Conservation (phyloP, 73 alveolate genomes). For the Paramecium sexaurelia region DNA sequence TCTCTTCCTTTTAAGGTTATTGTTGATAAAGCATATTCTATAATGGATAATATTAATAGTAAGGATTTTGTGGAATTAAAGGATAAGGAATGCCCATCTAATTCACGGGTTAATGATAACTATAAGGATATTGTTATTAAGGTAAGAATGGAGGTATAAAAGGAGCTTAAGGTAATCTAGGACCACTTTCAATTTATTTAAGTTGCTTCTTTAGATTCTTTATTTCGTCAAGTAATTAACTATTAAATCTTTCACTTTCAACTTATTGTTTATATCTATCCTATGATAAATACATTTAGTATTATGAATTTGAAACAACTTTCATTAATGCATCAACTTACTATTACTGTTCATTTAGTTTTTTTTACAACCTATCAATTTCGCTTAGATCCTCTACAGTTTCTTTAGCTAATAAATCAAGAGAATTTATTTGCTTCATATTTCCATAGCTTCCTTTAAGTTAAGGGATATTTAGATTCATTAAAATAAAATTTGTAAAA, state of each 20-base stretch:
- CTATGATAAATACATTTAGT: background rate
- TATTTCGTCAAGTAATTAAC: background rate
- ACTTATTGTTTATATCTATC: background rate
- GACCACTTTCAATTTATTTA: background rate
- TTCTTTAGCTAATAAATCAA: background rate
- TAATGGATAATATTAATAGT: background rate
- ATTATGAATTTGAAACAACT: background rate
- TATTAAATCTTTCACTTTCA: background rate
- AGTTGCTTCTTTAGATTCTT: background rate
- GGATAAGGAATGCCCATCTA: background rate
- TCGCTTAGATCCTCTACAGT: background rate
- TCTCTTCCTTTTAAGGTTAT: background rate
- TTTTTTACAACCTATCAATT: background rate
- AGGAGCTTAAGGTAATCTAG: background rate
- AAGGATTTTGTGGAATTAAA: background rate
- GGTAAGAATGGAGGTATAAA: slow-evolving; percentile 19
- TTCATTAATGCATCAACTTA: background rate
- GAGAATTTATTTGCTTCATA: background rate
- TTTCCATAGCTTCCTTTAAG: background rate
- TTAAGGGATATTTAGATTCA: background rate
- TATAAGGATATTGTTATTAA: background rate
- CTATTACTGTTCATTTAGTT: background rate
- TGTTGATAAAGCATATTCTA: background rate
- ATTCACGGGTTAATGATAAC: background rate
- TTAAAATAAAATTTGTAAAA: background rate